These are phyloP conservation scores for Lachancea fermentati DNA, from an alignment of 805 yeast species.

Conservation along the genomic window DNA sequence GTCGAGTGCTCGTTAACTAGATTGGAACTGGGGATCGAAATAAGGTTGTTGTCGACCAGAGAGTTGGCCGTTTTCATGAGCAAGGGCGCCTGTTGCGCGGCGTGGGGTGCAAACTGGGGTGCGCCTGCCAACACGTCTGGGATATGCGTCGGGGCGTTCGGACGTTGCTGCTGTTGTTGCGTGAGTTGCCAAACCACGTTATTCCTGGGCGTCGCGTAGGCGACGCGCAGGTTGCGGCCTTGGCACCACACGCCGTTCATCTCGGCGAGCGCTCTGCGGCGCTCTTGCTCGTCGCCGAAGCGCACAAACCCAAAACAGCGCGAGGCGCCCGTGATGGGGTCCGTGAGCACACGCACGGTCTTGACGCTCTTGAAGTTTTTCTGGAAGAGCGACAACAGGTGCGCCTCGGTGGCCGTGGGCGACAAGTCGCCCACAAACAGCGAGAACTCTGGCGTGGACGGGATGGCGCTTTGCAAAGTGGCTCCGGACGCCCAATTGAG, in stretches of 20 bases:
- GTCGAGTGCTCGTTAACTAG: neutral
- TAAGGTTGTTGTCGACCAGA: conserved; percentile 6
- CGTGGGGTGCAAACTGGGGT: neutral
- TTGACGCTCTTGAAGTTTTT: conserved; percentile 59
- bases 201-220: conserved; percentile 71
- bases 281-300: conserved; percentile 62
- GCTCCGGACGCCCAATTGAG: conserved; percentile 85
- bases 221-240: conserved; percentile 71
- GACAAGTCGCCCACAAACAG: conserved; percentile 79
- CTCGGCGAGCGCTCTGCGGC: conserved; percentile 60
- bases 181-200: conserved; percentile 22
- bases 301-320: conserved; percentile 80
- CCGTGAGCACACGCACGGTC: conserved; percentile 82
- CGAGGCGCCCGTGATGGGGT: conserved; percentile 71
- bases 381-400: conserved; percentile 65
- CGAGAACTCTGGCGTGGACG: conserved; percentile 70
- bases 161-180: conserved; percentile 23
- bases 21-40: conserved; percentile 1
- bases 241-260: conserved; percentile 81
- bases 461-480: conserved; percentile 62
- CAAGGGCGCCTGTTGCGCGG: conserved; percentile 7
- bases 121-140: too few species aligned
- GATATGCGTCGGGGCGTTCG: too few species aligned
- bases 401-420: conserved; percentile 77
- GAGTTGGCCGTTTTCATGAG: conserved; percentile 10